These are phyloP conservation scores for Alternaria brassicae DNA, from an alignment of 2,329 filamentous ascomycete genomes.

Conservation along the genomic window DNA sequence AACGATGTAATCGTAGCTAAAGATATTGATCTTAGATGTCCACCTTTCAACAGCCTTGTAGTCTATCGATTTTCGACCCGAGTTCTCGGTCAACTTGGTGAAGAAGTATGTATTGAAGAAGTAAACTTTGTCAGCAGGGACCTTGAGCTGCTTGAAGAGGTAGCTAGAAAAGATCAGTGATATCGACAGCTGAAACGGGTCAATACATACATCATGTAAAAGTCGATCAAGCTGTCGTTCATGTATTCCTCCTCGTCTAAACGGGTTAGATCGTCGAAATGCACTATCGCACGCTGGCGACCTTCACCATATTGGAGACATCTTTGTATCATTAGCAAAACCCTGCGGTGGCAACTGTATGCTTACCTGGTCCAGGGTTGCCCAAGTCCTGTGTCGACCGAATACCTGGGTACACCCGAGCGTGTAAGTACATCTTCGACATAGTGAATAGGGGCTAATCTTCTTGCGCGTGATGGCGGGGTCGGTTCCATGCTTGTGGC, in stretches of 20 bases:
- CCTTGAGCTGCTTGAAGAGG: constrained; percentile 46
- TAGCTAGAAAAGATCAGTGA: constrained; percentile 24
- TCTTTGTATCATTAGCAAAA: constrained; percentile 32
- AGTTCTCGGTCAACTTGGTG: constrained; percentile 70
- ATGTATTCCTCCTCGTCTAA: constrained; percentile 85
- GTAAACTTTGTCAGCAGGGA: constrained; percentile 70
- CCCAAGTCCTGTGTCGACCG: constrained; percentile 35
- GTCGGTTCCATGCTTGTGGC: not conserved
- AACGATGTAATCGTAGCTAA: constrained; percentile 85
- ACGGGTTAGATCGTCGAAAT: constrained; percentile 74
- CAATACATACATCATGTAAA: constrained; percentile 70
- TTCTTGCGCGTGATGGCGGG: constrained; percentile 19
- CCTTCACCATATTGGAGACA: constrained; percentile 69
- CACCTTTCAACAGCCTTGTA: constrained; percentile 86
- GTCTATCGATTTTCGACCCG: constrained; percentile 67
- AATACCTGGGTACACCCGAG: constrained; percentile 27
- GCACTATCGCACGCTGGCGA: constrained; percentile 69
- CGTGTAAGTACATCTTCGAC: not conserved
- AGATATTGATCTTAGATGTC: constrained; percentile 85
- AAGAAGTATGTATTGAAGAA: constrained; percentile 96
- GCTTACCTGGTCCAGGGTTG: constrained; percentile 36
- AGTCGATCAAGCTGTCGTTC: constrained; percentile 91
- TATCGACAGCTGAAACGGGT: not conserved
- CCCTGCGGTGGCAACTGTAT: not conserved
- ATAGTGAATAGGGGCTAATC: constrained; percentile 10